These are phyloP conservation scores for Podospora fimiseda DNA, from an alignment of 495 filamentous ascomycete species.

Conservation along the genomic window DNA sequence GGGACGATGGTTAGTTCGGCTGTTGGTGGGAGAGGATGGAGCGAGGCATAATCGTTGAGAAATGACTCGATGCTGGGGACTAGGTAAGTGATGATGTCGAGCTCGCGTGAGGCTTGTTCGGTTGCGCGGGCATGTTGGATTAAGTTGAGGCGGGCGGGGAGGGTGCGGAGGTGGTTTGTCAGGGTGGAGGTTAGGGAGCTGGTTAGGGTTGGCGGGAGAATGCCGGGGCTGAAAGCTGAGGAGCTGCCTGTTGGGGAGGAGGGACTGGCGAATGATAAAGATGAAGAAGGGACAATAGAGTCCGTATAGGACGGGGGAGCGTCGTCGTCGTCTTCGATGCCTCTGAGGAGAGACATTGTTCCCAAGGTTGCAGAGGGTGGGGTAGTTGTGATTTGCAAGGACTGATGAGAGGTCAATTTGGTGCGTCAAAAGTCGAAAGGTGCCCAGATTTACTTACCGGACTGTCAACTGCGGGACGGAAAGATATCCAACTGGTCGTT, in stretches of 20 bases:
- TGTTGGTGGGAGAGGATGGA: slow-evolving; percentile 11
- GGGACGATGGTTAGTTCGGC: slow-evolving; percentile 39
- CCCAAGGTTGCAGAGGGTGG: too few relatives aligned
- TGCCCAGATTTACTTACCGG: neutral
- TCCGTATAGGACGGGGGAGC: slow-evolving; percentile 34
- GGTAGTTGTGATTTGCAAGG: too few relatives aligned
- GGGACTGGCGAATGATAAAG: neutral
- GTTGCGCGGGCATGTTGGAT: slow-evolving; percentile 23
- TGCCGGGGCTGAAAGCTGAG: too few relatives aligned
- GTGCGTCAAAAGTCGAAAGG: neutral
- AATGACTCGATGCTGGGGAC: slow-evolving; percentile 35
- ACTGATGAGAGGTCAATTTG: too few relatives aligned
- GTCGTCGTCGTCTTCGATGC: slow-evolving; percentile 18
- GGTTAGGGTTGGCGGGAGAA: slow-evolving; percentile 11
- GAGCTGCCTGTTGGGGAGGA: neutral
- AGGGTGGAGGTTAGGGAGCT: slow-evolving; percentile 27
- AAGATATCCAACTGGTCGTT: neutral
- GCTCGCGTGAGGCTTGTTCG: slow-evolving; percentile 26
- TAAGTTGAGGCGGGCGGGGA: slow-evolving; percentile 33
- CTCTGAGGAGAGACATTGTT: slow-evolving; percentile 9
- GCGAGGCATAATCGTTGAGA: slow-evolving; percentile 24
- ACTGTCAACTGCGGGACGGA: neutral
- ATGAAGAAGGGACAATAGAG: slow-evolving; percentile 7
- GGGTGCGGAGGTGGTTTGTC: slow-evolving; percentile 32
- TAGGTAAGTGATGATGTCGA: slow-evolving; percentile 29